These are phyloP conservation scores for Lolium perenne DNA, from an alignment of 176 grass and related monocot species.

Conservation along the genomic window DNA sequence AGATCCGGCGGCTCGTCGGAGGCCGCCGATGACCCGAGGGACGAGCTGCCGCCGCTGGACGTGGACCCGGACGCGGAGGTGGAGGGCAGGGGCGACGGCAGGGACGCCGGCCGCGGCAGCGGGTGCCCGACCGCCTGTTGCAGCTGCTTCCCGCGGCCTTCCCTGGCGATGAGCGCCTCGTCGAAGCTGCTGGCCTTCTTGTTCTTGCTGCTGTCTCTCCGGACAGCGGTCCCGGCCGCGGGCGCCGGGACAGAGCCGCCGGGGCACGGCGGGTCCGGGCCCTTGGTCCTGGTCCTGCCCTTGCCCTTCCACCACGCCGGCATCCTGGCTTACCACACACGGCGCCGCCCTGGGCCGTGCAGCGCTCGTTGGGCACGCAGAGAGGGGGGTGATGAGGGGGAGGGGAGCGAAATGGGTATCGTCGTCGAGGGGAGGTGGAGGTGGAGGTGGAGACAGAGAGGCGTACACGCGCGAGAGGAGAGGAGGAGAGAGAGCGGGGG, in stretches of 20 bases:
- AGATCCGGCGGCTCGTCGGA: conserved; percentile 74
- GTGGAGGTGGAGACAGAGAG: background rate
- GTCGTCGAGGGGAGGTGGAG: background rate
- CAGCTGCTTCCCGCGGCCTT: background rate
- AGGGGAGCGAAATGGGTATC: background rate
- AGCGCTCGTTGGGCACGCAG: too few species aligned
- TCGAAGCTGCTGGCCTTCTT: conserved; percentile 70
- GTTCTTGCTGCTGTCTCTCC: background rate
- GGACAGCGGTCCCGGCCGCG: background rate
- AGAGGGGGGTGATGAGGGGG: background rate
- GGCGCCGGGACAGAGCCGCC: background rate
- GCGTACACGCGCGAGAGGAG: conserved; percentile 39
- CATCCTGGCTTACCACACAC: conserved; percentile 58
- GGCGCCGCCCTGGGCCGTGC: too few species aligned
- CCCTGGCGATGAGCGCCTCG: conserved; percentile 40
- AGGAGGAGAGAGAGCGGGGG: background rate
- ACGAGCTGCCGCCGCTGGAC: conserved; percentile 52
- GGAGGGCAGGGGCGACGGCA: conserved; percentile 43
- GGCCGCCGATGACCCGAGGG: conserved; percentile 62
- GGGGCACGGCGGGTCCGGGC: background rate
- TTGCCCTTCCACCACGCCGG: conserved; percentile 73
- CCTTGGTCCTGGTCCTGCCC: conserved; percentile 34
- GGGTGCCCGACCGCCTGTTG: conserved; percentile 41
- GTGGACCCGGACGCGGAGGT: background rate
- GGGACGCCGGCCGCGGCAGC: conserved; percentile 57